Base-by-base conservation (phyloP, 768 basidiomycete species). In the Xerocomus spinulosus region DNA sequence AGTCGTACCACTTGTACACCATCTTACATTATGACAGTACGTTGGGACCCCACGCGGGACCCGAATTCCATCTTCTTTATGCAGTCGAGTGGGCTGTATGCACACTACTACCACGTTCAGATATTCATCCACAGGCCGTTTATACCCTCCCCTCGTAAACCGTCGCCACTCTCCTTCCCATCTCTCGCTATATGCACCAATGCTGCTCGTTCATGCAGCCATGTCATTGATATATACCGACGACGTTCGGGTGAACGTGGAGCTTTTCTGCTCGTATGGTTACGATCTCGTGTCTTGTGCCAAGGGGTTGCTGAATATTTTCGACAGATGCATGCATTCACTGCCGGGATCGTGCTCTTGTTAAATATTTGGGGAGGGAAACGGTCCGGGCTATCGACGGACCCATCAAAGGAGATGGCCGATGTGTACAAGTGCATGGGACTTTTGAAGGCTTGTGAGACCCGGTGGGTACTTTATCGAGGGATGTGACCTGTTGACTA, bases 171-270 rank as follows among this genome's bases (percentile, higher is more conserved):
- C 29, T 70, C 73, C 1, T 77, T 82, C 56, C 81, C 69, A 58
- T 83, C 88, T 0, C 71, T 92, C 26, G 86, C 87, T 0, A 91
- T 92, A 44, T 92, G 89, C 63, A 81, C 84, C n/a, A 92, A 91
- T 51, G 82, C 91, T 0, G 86, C 91, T 2, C 73, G 87, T 8
- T 87, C 86, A 1, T 83, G 79, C 49, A 79, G 78, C 32, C 86
- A 85, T 59, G 76, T 92, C 24, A 63, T 86, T 17, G 87, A 90
- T 54, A 68, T 79, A 3, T 74, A 78, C 43, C 67, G 73, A 41
- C 68, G 60, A 42, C 68, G 77, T 30, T 30, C 59, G 0, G 66
- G 50, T 17, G 23, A 28, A 44, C 42, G 58, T 51, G 35, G 58
- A 40, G 59, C 61, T 43, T 60, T 55, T 46, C 60, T 64, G 42